Base-by-base conservation (phyloP, 495 filamentous ascomycete species). In the Aspergillus bertholletiae region DNA sequence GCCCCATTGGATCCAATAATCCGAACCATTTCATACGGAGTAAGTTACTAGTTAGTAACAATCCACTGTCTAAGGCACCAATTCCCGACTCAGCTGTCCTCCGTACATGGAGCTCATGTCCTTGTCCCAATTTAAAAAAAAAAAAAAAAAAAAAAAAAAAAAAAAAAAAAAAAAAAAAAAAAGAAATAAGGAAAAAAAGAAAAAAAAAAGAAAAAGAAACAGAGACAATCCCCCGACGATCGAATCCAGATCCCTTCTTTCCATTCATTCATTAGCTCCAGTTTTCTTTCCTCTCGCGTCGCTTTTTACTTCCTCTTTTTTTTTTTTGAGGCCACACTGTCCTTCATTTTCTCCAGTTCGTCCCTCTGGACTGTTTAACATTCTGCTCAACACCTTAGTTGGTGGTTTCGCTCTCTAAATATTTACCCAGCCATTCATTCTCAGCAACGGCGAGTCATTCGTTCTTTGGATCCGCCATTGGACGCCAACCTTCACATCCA, bases 231-330 rank as follows among this genome's bases (percentile, higher is more conserved):
- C 22, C 23, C 51, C 22, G 60, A 62, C 62, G 63, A 68, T 64
- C 59, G 59, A 56, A 66, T 65, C 64, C 67, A 65, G 63, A 66
- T 68, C 63, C 55, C 51, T 62, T 58, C 54, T 49, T 60, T 56
- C 46, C 23, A 50, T 54, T 46, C 59, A 55, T 54, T 51, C 40
- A 57, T 35, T 39, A 30, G 48, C 49, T 46, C 46, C 41, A 32
- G 26, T 54, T 46, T 46, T 34, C 35, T 53, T 45, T 43, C 41
- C 30, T 43, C 34, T 45, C 18, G 12, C 34, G 21, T 54, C 51
- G 12, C 23, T 48, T 30, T 22, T 37, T 53, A 28, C 23, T 58
- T 49, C 41, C 40, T 46, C 54, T 51, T 52, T 46, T 57, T 27
- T 27, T 51, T 52, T 46, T 57, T 27, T 27, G 20, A 12, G 18